Conservation (phyloP, 345 rosid genomes). For the Citrus medica region DNA sequence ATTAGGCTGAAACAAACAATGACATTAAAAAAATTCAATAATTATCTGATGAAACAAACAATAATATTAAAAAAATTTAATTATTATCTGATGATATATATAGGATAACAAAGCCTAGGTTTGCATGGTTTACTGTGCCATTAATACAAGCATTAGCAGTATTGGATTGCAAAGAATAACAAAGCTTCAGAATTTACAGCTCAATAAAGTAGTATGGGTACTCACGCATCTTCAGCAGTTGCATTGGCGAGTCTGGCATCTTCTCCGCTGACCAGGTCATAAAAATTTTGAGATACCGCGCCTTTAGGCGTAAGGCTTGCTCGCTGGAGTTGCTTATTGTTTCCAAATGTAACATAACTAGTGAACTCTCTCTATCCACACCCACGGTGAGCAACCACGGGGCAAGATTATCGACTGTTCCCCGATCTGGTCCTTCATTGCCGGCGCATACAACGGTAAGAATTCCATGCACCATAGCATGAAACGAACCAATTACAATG, state of each 20-base stretch:
- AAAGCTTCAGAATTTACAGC: not conserved
- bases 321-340: conserved; percentile 45
- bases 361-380: conserved; percentile 29
- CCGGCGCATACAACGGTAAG: conserved; percentile 38
- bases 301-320: conserved; percentile 48
- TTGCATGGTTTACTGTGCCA: conserved; percentile 29
- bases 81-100: too few relatives aligned
- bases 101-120: not conserved
- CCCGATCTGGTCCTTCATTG: conserved; percentile 23
- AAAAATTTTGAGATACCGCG: conserved; percentile 34
- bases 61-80: too few relatives aligned
- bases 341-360: conserved; percentile 8
- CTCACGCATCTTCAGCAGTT: conserved; percentile 44
- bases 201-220: not conserved
- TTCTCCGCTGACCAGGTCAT: conserved; percentile 46
- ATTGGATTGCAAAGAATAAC: too few relatives aligned
- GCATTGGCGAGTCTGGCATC: conserved; percentile 37
- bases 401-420: conserved; percentile 26
- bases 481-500: conserved; percentile 39
- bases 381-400: conserved; percentile 50
- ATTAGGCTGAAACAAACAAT: conserved; percentile 41
- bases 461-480: conserved; percentile 36
- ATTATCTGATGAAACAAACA: too few relatives aligned
- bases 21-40: too few relatives aligned
- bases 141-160: not conserved